Base-by-base conservation (phyloP, 441 rosid genomes). In the Lepidium campestre region DNA sequence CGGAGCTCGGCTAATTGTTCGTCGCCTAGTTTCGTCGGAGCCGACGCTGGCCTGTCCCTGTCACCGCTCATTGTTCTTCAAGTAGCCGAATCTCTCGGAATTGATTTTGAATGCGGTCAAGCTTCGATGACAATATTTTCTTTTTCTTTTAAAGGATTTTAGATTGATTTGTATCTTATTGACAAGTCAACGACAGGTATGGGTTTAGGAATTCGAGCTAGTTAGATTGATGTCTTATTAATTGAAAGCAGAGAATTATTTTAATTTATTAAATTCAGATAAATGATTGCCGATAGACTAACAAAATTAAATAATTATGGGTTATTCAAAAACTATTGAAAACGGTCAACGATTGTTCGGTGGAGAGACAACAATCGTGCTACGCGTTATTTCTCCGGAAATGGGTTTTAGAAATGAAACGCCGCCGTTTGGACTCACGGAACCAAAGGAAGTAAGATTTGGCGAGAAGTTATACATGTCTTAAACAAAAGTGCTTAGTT, bases 1-100 rank as follows among this genome's bases (percentile, higher is more conserved):
- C 79, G 47, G 5, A 75, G 79, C 55, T 75, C 79, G 7, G 79
- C n/a, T 53, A 75, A 4, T 12, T 75, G 79, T 8, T 75, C 69
- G 68, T 75, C 76, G 36, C 67, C 79, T 53, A 75, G 79, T 6
- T 71, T 75, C 53, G 58, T 19, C 31, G 49, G 46, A 39, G 65
- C 32, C 18, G 71, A 64, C 4, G 36, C 5, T 2, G 62, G 44
- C 10, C 70, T 70, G 17, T 32, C 61, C 39, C 49, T 65, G 71
- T 56, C 62, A 55, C 23, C 12, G 54, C 78, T 74, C 78, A 74
- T 73, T 13, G 48, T 59, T 31, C 13, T 19, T 18, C 23, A 35
- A 23, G 23, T 14, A 23, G 36, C 35, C 13, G 27, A 45, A 60
- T 29, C n/a, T 13, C 32, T 62, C 10, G 23, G 18, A 62, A 34